These are phyloP conservation scores for Cercospora zeae-maydis DNA, from an alignment of 2,329 filamentous ascomycete genomes.

Conservation along the genomic window DNA sequence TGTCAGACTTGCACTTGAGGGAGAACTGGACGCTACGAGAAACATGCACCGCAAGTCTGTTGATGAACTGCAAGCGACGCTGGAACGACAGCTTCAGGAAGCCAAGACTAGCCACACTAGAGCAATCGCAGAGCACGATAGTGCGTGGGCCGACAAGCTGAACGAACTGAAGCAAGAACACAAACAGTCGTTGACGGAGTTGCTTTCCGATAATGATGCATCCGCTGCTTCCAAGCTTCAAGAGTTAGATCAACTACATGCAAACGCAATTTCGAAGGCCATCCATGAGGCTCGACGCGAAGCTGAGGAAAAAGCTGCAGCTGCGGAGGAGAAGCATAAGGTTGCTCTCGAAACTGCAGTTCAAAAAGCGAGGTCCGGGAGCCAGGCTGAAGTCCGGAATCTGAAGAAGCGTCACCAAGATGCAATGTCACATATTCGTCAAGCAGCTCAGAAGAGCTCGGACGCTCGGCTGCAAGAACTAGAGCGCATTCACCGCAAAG, in stretches of 20 bases:
- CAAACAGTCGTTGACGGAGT: constrained; percentile 18
- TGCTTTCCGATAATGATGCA: constrained; percentile 17
- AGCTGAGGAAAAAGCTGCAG: constrained; percentile 17
- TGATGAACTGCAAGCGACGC: constrained; percentile 13
- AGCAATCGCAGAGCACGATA: constrained; percentile 23
- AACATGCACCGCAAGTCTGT: constrained; percentile 1
- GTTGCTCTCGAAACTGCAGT: constrained; percentile 23
- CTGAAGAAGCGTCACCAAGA: constrained; percentile 30
- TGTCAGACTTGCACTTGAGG: constrained; percentile 11
- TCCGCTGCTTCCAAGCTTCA: constrained; percentile 15
- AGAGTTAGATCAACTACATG: constrained; percentile 16
- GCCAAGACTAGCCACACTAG: constrained; percentile 19
- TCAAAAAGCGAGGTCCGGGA: constrained; percentile 20
- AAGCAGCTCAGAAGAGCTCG: constrained; percentile 23
- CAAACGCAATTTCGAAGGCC: constrained; percentile 16
- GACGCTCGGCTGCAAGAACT: constrained; percentile 22
- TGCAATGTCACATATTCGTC: constrained; percentile 24
- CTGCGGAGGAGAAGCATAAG: constrained; percentile 21
- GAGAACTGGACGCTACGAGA: constrained; percentile 7
- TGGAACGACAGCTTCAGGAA: constrained; percentile 14
- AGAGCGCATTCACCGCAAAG: constrained; percentile 24
- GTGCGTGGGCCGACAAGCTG: constrained; percentile 24
- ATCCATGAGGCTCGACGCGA: constrained; percentile 17
- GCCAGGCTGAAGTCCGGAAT: constrained; percentile 24
- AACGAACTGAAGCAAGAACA: constrained; percentile 21